phyloP scores from a whole-genome alignment of 257 asterid species.

The Przewalskia tangutica region DNA sequence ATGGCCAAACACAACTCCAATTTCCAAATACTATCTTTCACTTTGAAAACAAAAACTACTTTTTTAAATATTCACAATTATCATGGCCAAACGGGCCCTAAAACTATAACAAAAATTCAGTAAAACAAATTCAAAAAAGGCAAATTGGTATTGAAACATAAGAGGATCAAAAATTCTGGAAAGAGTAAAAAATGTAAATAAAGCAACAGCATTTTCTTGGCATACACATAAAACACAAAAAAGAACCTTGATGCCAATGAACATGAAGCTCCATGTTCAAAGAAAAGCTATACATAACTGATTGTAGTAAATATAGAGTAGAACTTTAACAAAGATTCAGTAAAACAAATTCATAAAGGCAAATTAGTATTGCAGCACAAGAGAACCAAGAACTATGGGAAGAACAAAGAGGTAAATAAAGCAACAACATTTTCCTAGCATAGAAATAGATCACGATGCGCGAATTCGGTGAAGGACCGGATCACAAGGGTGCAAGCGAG shows the following conservation, averaged over 20 bases:
- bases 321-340: not conserved
- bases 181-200: not conserved
- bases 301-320: not conserved
- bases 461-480: too few species aligned
- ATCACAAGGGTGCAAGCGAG: too few species aligned
- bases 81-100: too few species aligned
- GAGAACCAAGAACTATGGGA: conserved; percentile 17
- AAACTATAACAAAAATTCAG: not conserved
- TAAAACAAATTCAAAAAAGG: not conserved
- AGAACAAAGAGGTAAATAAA: not conserved
- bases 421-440: not conserved
- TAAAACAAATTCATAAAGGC: not conserved
- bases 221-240: not conserved
- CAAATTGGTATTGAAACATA: not conserved
- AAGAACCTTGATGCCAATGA: not conserved
- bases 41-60: too few species aligned
- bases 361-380: not conserved
- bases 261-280: not conserved
- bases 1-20: too few species aligned
- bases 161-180: conserved; percentile 20
- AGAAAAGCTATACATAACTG: not conserved
- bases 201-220: not conserved
- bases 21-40: too few species aligned
- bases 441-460: not conserved
- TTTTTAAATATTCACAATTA: too few species aligned